A percentile compares a stretch with the other conserved stretches of the same genome.
These are phyloP conservation scores for Fusarium xylarioides DNA, from an alignment of 2,329 filamentous ascomycete genomes.

Conservation along the genomic window DNA sequence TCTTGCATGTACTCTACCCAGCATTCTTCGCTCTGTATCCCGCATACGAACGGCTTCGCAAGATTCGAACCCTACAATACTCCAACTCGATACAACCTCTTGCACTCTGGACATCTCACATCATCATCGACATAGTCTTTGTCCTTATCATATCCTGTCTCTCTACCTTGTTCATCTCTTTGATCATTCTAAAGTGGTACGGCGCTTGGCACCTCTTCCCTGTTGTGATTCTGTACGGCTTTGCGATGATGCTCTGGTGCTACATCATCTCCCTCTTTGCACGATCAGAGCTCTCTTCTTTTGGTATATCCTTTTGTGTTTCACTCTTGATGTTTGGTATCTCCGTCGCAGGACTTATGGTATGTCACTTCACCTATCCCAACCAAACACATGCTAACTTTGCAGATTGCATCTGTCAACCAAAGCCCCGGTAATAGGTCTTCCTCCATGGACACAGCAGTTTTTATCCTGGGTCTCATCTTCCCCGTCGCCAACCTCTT, in stretches of 20 bases:
- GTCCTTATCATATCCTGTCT: neutral
- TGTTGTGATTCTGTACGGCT: neutral
- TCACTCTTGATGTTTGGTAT: neutral
- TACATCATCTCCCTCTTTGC: neutral
- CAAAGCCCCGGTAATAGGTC: neutral
- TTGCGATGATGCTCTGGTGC: neutral
- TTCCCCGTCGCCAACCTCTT: neutral
- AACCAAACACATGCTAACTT: neutral
- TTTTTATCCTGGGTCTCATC: neutral
- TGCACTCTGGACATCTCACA: neutral
- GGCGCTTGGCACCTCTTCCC: neutral
- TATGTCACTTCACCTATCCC: neutral
- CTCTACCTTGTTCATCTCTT: neutral
- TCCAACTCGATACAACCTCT: conserved; percentile 3
- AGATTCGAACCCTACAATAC: conserved; percentile 17
- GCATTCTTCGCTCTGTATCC: conserved; percentile 10
- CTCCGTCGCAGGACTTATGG: neutral
- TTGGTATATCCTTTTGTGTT: neutral
- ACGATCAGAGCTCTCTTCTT: neutral
- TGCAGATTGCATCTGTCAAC: neutral
- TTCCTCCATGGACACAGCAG: neutral
- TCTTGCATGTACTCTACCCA: conserved; percentile 6
- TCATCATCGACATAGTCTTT: neutral
- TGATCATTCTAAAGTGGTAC: neutral
- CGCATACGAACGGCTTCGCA: conserved; percentile 1